These are phyloP conservation scores for Fusarium sterilihyphosum DNA, from an alignment of 2,329 filamentous ascomycete species.

Conservation along the genomic window DNA sequence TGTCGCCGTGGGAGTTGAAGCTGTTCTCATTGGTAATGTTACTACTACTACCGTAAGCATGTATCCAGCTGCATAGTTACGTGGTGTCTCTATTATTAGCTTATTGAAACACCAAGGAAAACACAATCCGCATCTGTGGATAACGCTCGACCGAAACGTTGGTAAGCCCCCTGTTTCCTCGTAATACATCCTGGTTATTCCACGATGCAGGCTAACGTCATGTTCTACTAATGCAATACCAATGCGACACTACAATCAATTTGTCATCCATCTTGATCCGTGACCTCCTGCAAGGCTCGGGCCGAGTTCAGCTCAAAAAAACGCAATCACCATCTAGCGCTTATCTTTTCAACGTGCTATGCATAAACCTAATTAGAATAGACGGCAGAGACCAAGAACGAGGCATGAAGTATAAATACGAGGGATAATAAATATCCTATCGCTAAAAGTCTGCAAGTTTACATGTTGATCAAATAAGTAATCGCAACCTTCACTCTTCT, in stretches of 20 bases:
- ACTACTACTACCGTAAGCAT: not conserved
- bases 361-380: not conserved
- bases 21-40: too few relatives aligned
- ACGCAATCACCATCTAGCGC: not conserved
- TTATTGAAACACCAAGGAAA: not conserved
- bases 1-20: fast-evolving
- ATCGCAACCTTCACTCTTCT: not conserved
- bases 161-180: not conserved
- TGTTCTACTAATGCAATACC: not conserved
- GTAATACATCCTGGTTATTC: not conserved
- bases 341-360: not conserved
- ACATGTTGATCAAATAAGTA: not conserved
- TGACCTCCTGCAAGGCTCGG: too few relatives aligned
- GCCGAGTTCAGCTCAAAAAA: too few relatives aligned
- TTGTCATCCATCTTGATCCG: not conserved
- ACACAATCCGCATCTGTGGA: not conserved
- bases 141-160: too few relatives aligned
- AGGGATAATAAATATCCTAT: not conserved
- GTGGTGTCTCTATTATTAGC: not conserved
- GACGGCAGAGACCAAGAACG: not conserved
- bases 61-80: not conserved
- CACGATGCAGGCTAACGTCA: not conserved
- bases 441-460: not conserved
- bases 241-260: not conserved
- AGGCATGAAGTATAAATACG: not conserved